Base-by-base conservation (phyloP, 129 eudicot genomes). In the Arctium minus region DNA sequence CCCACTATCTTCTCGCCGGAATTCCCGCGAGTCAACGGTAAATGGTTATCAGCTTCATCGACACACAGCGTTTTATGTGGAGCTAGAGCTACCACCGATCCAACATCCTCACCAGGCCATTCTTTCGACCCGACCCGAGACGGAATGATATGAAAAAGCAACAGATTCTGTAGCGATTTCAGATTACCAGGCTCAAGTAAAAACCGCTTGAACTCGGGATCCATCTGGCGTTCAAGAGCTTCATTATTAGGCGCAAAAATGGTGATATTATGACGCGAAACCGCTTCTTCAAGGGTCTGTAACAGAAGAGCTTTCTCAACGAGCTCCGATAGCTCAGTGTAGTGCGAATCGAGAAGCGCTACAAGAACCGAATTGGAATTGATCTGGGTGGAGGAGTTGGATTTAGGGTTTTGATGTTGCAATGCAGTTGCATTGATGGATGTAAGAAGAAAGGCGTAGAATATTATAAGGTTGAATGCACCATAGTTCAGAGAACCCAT, bases 181-280 rank as follows among this genome's bases (percentile, higher is more conserved):
- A 95, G 84, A 67, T 95, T 95, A 0, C 97, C 72, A 0, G 99
- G 99, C 68, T 92, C 92, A 27, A 95, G 99, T 35, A 95, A 60
- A 31, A 95, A 95, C 0, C 90, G 88, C 84, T 95, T 95, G 80
- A 95, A 93, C 73, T 93, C 97, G 1, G 99, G 99, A 86, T 93
- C 97, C 76, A 93, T 80, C 40, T 86, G 86, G 1, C 90, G 74
- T 42, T 93, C 97, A 37, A 95, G 79, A 27, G 97, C 99, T 80
- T 93, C 97, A 75, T 96, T 96, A 32, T 56, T 88, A 1, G 99
- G 99, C 0, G 99, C 99, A 17, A 96, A 96, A 38, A 96, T 93
- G 72, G 99, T 96, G 64, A 96, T 90, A 35, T 96, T 96, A 40
- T 91, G 92, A 13, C 74, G 75, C 0, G 91, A 78, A 3, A 96